Percentiles rank a stretch among this genome's conserved stretches.
phyloP scores from a whole-genome alignment of 345 rosid species.

The Theobroma cacao region DNA sequence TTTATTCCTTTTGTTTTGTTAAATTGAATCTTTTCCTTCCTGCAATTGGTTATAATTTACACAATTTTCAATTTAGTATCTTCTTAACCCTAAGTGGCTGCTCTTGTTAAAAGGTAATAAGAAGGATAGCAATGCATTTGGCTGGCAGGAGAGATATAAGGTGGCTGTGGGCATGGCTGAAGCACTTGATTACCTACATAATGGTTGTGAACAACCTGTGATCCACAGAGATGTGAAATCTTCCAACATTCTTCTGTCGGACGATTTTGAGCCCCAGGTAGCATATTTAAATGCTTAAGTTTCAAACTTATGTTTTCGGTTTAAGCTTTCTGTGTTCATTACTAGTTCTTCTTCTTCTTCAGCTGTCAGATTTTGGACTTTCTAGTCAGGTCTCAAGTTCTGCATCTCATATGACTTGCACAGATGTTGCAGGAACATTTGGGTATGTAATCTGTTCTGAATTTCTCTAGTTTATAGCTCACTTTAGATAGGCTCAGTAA shows the following conservation, averaged over 20 bases:
- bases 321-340: slow-evolving; percentile 19
- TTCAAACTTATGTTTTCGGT: not conserved
- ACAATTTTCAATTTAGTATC: not conserved
- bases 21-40: not conserved
- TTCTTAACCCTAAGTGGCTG: not conserved
- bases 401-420: slow-evolving; percentile 43
- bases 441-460: slow-evolving; percentile 49
- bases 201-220: slow-evolving; percentile 57
- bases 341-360: slow-evolving; percentile 29
- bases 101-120: slow-evolving; percentile 42
- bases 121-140: slow-evolving; percentile 53
- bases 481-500: slow-evolving; percentile 6
- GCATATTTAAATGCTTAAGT: not conserved
- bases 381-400: slow-evolving; percentile 59
- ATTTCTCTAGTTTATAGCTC: not conserved
- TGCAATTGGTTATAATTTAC: not conserved
- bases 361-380: slow-evolving; percentile 98
- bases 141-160: slow-evolving; percentile 81
- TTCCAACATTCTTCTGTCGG: slow-evolving; percentile 84
- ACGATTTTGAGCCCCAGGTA: slow-evolving; percentile 97
- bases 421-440: slow-evolving; percentile 89
- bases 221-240: slow-evolving; percentile 96
- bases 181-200: slow-evolving; percentile 88
- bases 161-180: slow-evolving; percentile 89
- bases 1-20: not conserved